A percentile compares a stretch with the other conserved stretches of the same genome.
phyloP scores from a whole-genome alignment of 192 early-diverging fungal genomes.

The Dissophora globulifera region DNA sequence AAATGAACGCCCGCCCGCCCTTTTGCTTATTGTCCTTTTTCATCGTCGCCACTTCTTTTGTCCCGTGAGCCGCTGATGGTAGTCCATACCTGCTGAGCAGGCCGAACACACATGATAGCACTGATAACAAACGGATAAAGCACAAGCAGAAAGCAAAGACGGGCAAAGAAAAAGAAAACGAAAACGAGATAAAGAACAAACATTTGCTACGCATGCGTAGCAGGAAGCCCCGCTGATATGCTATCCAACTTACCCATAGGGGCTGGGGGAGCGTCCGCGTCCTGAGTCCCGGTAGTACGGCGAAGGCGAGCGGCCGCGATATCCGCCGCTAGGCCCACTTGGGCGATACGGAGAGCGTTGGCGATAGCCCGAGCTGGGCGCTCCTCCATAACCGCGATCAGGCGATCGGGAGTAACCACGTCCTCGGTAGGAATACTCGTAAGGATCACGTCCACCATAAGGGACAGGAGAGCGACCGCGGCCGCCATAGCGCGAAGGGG shows the following conservation, averaged over 20 bases:
- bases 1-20: background rate
- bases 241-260: slow-evolving; percentile 46
- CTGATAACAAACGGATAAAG: background rate
- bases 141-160: background rate
- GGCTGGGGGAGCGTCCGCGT: slow-evolving; percentile 54
- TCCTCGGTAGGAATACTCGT: slow-evolving; percentile 49
- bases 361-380: slow-evolving; percentile 40
- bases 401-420: slow-evolving; percentile 58
- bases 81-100: too few relatives aligned
- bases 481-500: slow-evolving; percentile 32
- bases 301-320: slow-evolving; percentile 53
- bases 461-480: background rate
- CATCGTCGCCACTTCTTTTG: slow-evolving; percentile 6
- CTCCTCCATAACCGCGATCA: slow-evolving; percentile 52
- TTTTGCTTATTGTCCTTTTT: background rate
- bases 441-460: slow-evolving; percentile 27
- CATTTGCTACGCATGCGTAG: too few relatives aligned
- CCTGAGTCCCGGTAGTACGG: slow-evolving; percentile 44
- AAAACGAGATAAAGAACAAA: background rate
- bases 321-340: slow-evolving; percentile 8
- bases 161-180: background rate
- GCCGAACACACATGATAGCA: too few relatives aligned
- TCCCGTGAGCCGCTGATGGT: too few relatives aligned
- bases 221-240: too few relatives aligned
- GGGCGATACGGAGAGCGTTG: slow-evolving; percentile 49